phyloP scores from a whole-genome alignment of 495 filamentous ascomycete genomes.

The Delitschia confertaspora region DNA sequence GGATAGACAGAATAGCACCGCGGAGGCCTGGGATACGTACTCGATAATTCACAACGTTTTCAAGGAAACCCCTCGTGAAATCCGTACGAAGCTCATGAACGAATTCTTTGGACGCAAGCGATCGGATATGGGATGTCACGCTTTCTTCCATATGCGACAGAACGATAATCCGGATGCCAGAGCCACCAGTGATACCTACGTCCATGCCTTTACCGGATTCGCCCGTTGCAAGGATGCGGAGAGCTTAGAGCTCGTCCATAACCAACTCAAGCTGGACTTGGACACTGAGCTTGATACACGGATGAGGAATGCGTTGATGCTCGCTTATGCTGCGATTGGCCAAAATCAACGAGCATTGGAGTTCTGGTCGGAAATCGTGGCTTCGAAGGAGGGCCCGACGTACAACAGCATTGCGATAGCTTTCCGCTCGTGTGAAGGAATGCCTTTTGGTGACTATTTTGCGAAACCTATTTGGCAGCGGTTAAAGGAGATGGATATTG shows the following conservation, averaged over 20 bases:
- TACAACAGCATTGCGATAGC: conserved; percentile 68
- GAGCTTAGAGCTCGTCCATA: conserved; percentile 65
- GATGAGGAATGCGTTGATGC: conserved; percentile 75
- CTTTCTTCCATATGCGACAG: conserved; percentile 84
- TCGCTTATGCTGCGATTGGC: conserved; percentile 65
- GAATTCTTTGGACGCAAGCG: conserved; percentile 68
- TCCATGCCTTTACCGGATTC: conserved; percentile 65
- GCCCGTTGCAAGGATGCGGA: conserved; percentile 55
- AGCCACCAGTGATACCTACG: conserved; percentile 66
- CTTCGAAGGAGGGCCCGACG: conserved; percentile 70
- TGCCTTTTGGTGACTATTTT: conserved; percentile 49
- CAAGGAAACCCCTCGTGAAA: conserved; percentile 54
- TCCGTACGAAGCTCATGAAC: conserved; percentile 67
- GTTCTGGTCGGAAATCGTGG: conserved; percentile 74
- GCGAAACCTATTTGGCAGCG: conserved; percentile 68
- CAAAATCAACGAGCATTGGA: conserved; percentile 54
- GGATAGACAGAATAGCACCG: conserved; percentile 49
- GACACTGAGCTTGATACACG: conserved; percentile 65
- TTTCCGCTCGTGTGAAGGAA: conserved; percentile 62
- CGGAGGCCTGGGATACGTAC: conserved; percentile 73
- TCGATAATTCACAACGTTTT: conserved; percentile 66
- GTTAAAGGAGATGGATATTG: conserved; percentile 64
- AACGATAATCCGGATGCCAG: conserved; percentile 47
- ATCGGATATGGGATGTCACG: conserved; percentile 69
- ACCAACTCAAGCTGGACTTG: conserved; percentile 85